phyloP scores from a whole-genome alignment of 1,284 basidiomycete species.

The Salmacisia buchloeana region DNA sequence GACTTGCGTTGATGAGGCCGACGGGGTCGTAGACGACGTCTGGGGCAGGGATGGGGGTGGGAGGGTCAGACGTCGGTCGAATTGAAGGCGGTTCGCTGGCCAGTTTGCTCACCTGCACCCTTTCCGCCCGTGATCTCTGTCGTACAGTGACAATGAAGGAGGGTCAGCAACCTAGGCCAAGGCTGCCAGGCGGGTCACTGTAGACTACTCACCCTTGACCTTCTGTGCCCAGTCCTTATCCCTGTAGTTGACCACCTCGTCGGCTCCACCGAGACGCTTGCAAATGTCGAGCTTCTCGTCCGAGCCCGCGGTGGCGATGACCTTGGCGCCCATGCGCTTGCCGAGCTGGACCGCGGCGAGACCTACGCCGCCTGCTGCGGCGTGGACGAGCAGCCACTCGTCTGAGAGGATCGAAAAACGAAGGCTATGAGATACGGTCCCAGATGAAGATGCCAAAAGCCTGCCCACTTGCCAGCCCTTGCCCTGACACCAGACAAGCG shows the following conservation, averaged over 20 bases:
- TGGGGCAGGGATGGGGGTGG: not conserved
- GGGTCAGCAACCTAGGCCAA: constrained; percentile 7
- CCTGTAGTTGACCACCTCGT: constrained; percentile 39
- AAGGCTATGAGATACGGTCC: no score
- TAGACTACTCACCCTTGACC: constrained; percentile 29
- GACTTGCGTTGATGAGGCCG: constrained; percentile 37
- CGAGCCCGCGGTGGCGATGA: constrained; percentile 40
- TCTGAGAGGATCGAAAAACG: not conserved
- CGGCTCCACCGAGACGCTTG: constrained; percentile 37
- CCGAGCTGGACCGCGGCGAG: constrained; percentile 54
- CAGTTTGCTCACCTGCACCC: constrained; percentile 19
- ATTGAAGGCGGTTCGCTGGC: no score
- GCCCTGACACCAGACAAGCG: not conserved
- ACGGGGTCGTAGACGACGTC: constrained; percentile 58
- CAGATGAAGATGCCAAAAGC: no score
- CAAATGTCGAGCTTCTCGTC: constrained; percentile 38
- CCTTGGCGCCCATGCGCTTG: constrained; percentile 43
- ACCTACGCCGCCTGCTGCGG: constrained; percentile 71
- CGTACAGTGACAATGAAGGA: not conserved
- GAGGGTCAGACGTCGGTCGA: no score
- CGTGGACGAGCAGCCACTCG: constrained; percentile 24
- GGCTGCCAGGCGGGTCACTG: not conserved
- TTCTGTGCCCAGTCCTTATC: constrained; percentile 41
- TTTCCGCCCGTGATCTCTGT: constrained; percentile 34
- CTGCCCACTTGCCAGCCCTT: no score